Conservation (phyloP, 2,329 filamentous ascomycete genomes). For the Sodiomyces alkalinus region DNA sequence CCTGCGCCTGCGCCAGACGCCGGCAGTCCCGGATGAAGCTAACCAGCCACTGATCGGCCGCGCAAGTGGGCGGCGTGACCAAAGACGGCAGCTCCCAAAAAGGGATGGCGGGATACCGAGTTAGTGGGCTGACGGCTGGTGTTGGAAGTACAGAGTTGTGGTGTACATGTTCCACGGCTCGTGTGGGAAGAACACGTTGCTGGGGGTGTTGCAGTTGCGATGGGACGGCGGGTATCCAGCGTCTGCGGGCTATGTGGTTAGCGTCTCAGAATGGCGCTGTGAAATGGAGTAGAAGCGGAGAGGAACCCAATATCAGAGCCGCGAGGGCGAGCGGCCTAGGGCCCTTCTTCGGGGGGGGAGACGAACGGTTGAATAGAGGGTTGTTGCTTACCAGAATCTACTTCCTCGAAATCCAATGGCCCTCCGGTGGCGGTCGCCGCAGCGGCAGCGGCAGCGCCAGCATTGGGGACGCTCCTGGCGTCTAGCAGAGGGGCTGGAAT, state of each 20-base stretch:
- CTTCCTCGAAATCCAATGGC: constrained; percentile 24
- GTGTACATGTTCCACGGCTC: constrained; percentile 9
- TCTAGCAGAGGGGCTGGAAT: constrained; percentile 29
- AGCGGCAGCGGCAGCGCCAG: no score
- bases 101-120: constrained; percentile 9
- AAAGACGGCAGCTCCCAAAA: constrained; percentile 19
- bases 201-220: constrained; percentile 8
- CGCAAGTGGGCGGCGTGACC: constrained; percentile 14
- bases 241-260: constrained; percentile 15
- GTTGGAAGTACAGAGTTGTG: constrained; percentile 11
- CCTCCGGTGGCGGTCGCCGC: no score
- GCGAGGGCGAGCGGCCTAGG: no score
- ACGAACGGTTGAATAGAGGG: no score
- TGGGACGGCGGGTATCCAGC: constrained; percentile 17
- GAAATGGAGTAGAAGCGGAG: constrained; percentile 3
- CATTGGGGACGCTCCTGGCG: constrained; percentile 13
- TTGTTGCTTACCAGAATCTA: constrained; percentile 8
- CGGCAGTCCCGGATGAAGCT: constrained; percentile 20
- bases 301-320: no score
- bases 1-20: constrained; percentile 13
- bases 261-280: constrained; percentile 11
- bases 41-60: constrained; percentile 18
- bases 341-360: no score
- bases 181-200: constrained; percentile 8
- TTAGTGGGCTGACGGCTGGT: constrained; percentile 18